Percentiles rank a stretch among this genome's conserved stretches.
Evolutionary conservation across 257 asterid species (phyloP).

Genomic region (Primulina eburnea): DNA sequence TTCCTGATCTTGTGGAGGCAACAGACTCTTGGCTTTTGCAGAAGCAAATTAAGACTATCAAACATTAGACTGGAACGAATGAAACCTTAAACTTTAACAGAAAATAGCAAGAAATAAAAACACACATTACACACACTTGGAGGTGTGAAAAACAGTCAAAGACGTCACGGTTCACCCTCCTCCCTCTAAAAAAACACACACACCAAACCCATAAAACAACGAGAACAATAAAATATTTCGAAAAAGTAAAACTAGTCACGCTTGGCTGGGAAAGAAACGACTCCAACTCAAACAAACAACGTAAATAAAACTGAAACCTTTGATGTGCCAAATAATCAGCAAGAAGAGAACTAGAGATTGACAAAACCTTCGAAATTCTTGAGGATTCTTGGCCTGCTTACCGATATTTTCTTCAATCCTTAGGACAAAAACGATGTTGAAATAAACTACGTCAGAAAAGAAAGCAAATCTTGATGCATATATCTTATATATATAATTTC

Average conservation of each 20-base stretch:
- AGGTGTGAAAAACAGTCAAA: slow-evolving; percentile 31
- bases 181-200: background rate
- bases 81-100: background rate
- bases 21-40: background rate
- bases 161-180: slow-evolving; percentile 14
- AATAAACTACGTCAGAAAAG: background rate
- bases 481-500: slow-evolving; percentile 8
- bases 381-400: slow-evolving; percentile 28
- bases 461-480: slow-evolving; percentile 5
- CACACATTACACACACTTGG: slow-evolving; percentile 16
- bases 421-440: slow-evolving; percentile 3
- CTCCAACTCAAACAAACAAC: too few relatives aligned
- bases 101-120: background rate
- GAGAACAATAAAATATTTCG: too few relatives aligned
- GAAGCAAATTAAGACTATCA: background rate
- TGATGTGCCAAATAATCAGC: background rate
- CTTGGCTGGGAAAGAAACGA: too few relatives aligned
- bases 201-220: background rate
- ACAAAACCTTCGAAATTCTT: slow-evolving; percentile 51
- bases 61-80: background rate
- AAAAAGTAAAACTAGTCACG: too few relatives aligned
- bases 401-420: slow-evolving; percentile 30
- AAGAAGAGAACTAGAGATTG: slow-evolving; percentile 11
- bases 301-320: background rate
- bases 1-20: background rate